Base-by-base conservation (phyloP, 805 yeast genomes). In the Hanseniaspora clermontiae region DNA sequence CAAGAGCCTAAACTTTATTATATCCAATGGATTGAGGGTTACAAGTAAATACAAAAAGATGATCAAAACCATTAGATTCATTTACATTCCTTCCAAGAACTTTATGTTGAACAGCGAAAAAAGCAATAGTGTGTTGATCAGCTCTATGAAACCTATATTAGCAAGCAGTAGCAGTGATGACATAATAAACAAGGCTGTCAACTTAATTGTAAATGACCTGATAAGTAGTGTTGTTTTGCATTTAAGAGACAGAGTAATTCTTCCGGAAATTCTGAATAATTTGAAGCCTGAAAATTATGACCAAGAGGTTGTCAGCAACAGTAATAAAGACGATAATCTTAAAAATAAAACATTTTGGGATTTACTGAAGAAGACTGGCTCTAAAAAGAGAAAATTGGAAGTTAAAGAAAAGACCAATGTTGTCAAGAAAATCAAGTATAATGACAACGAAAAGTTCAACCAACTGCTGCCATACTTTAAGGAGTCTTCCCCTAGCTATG, bases 31-130 rank as follows among this genome's bases (percentile, higher is more conserved):
- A 87, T 34, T 77, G 77, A 59, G 67, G 73, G 36, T 84, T 87
- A 61, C 83, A 76, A 62, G 84, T 80, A 66, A 86, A 84, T 67
- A 42, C 86, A 87, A 0, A 66, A 72, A 20, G 69, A 70, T 32
- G 71, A 81, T 34, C 68, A 32, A 79, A 71, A 59, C 72, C 73
- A 39, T 65, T 82, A 67, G 73, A 68, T 60, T 82, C 83, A 88
- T 81, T 80, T 43, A 64, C 82, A 51, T 64, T 62, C 45, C 39
- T 55, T 24, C 61, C 61, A 31, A 61, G 58, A 20, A 55, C 17
- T 49, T 43, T 12, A 15, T 40, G 39, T 24, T 42, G 31, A 42
- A 42, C 17, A 24, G 15, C 14, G 45, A 49, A 49, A 37, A 43
- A 37, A 32, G 24, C 50, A 50, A 42, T n/a, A 42, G 19, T n/a